Conservation (phyloP, 495 filamentous ascomycete genomes). For the Tuber umbilicatum region DNA sequence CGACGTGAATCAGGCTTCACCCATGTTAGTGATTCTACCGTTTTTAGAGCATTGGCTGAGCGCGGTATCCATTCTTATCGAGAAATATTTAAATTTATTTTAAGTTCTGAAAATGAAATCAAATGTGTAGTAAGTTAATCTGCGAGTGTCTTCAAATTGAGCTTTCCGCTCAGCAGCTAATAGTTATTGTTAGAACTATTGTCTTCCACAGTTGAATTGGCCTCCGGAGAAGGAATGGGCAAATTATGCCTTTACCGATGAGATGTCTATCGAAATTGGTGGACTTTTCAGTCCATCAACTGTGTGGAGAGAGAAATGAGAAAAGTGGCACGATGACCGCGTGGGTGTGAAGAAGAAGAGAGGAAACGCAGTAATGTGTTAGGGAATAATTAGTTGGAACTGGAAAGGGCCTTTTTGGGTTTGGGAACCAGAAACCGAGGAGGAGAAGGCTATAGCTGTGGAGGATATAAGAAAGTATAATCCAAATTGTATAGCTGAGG, state of each 20-base stretch:
- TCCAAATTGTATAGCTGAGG: too few relatives aligned
- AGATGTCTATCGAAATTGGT: slow-evolving; percentile 8
- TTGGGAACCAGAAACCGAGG: too few relatives aligned
- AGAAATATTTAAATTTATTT: neutral
- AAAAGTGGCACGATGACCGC: slow-evolving; percentile 8
- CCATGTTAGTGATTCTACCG: neutral
- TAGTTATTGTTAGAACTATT: too few relatives aligned
- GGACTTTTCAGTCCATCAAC: neutral
- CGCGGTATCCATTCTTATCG: neutral
- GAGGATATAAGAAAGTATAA: too few relatives aligned
- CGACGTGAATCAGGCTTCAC: neutral
- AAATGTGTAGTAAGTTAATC: neutral
- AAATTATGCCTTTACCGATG: neutral
- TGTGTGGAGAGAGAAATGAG: neutral
- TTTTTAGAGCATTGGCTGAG: neutral
- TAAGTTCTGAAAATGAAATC: neutral
- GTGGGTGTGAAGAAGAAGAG: neutral
- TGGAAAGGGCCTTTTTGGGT: too few relatives aligned
- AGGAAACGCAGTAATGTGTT: too few relatives aligned
- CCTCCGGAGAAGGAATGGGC: too few relatives aligned
- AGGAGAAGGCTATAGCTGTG: too few relatives aligned
- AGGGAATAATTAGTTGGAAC: too few relatives aligned
- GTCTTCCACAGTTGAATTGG: too few relatives aligned
- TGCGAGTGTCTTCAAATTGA: too few relatives aligned
- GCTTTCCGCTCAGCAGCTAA: too few relatives aligned